Evolutionary conservation across 2,329 filamentous ascomycete species (phyloP).

Genomic region (Zopfia rhizophila): DNA sequence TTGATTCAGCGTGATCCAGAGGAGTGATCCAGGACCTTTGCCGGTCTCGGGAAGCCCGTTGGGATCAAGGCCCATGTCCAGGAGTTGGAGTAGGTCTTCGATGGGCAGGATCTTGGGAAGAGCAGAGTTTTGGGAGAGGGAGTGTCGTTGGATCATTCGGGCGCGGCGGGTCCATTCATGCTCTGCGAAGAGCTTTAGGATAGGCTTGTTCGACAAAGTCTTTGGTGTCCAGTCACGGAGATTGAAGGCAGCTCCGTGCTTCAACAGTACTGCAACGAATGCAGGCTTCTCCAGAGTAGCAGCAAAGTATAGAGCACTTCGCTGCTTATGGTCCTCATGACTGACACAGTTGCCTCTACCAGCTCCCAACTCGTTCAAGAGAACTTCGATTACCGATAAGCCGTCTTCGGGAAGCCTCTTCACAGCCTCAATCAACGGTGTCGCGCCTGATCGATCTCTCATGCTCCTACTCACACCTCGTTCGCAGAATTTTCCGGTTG

Average conservation of each 20-base stretch:
- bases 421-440: slow-evolving; percentile 45
- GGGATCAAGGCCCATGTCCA: slow-evolving; percentile 38
- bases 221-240: slow-evolving; percentile 38
- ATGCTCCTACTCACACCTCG: slow-evolving; percentile 44
- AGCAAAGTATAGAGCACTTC: slow-evolving; percentile 41
- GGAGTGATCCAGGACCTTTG: slow-evolving; percentile 25
- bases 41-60: slow-evolving; percentile 25
- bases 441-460: slow-evolving; percentile 44
- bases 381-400: slow-evolving; percentile 35
- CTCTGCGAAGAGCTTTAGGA: slow-evolving; percentile 34
- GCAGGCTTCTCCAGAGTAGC: slow-evolving; percentile 33
- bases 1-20: slow-evolving; percentile 38
- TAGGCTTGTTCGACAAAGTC: slow-evolving; percentile 25
- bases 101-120: slow-evolving; percentile 32
- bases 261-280: slow-evolving; percentile 41
- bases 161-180: slow-evolving; percentile 40
- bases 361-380: slow-evolving; percentile 31
- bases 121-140: slow-evolving; percentile 15
- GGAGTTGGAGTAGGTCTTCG: slow-evolving; percentile 31
- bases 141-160: slow-evolving; percentile 28
- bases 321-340: slow-evolving; percentile 43
- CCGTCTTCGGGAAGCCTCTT: slow-evolving; percentile 42
- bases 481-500: slow-evolving; percentile 39
- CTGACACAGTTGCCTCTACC: slow-evolving; percentile 39
- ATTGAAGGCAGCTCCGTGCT: slow-evolving; percentile 35